These are phyloP conservation scores for Jackrogersella multiformis DNA, from an alignment of 495 filamentous ascomycete genomes.

Conservation along the genomic window DNA sequence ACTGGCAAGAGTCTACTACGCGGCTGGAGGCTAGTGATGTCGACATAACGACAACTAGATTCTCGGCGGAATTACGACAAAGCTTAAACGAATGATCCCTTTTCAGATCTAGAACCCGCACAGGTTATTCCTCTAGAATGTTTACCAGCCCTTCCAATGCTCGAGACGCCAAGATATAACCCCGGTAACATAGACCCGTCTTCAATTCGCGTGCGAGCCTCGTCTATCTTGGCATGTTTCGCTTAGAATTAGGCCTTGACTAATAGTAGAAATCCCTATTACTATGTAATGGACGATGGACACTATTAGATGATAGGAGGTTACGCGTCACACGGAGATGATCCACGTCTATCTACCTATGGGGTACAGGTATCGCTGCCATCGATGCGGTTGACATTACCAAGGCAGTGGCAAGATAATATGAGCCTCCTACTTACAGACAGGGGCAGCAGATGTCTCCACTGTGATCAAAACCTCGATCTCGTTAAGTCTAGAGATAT, in stretches of 20 bases:
- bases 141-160: not conserved
- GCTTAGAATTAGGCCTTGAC: conserved; percentile 23
- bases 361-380: conserved; percentile 2
- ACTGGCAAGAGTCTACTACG: not conserved
- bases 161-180: conserved; percentile 25
- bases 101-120: conserved; percentile 2
- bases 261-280: conserved; percentile 18
- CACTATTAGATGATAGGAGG: conserved; percentile 11
- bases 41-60: not conserved
- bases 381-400: not conserved
- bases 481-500: conserved; percentile 17
- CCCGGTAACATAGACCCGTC: conserved; percentile 9
- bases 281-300: not conserved
- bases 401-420: not conserved
- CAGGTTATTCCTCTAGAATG: conserved; percentile 1
- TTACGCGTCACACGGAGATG: conserved; percentile 27
- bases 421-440: conserved; percentile 11
- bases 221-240: conserved; percentile 39
- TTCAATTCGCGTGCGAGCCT: conserved; percentile 12
- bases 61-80: not conserved
- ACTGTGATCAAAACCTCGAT: conserved; percentile 17
- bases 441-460: conserved; percentile 12
- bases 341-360: conserved; percentile 10
- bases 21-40: not conserved
- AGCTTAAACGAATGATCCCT: not conserved